A percentile compares a stretch with the other conserved stretches of the same genome.
phyloP scores from a whole-genome alignment of 345 rosid genomes.

The Eucalyptus paniculata region DNA sequence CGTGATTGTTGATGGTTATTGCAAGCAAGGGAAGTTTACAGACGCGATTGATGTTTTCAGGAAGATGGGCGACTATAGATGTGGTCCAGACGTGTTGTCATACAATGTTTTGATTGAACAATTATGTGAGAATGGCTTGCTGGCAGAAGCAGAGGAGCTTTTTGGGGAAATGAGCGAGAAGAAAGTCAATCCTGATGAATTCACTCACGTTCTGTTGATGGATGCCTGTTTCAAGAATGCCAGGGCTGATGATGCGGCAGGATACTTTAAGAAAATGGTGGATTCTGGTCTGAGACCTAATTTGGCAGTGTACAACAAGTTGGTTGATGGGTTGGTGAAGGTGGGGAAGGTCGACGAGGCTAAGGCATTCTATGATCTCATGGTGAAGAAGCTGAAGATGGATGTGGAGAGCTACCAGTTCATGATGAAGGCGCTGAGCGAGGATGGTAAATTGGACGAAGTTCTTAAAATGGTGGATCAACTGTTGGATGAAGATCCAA shows the following conservation, averaged over 20 bases:
- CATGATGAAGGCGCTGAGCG: constrained; percentile 59
- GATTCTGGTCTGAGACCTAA: constrained; percentile 67
- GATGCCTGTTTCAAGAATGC: constrained; percentile 57
- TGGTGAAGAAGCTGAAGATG: constrained; percentile 88
- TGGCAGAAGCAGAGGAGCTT: constrained; percentile 64
- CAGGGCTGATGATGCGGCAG: constrained; percentile 73
- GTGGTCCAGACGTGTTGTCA: constrained; percentile 53
- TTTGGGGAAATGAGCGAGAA: constrained; percentile 68
- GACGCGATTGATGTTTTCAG: constrained; percentile 63
- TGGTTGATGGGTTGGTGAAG: constrained; percentile 54
- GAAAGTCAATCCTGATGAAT: constrained; percentile 80
- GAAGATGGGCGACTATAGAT: constrained; percentile 54
- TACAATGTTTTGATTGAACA: constrained; percentile 80
- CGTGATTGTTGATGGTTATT: constrained; percentile 75
- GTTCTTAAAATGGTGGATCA: constrained; percentile 63
- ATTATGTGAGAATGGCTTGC: constrained; percentile 49
- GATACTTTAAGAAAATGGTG: constrained; percentile 60
- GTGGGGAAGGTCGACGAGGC: constrained; percentile 68
- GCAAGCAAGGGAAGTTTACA: constrained; percentile 40
- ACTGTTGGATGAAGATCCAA: constrained; percentile 59
- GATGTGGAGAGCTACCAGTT: constrained; percentile 62
- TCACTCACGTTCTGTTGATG: constrained; percentile 57
- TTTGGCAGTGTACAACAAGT: constrained; percentile 53
- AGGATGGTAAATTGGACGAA: constrained; percentile 55
- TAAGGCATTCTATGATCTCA: constrained; percentile 55